These are phyloP conservation scores for Murraya paniculata DNA, from an alignment of 345 rosid species.

Conservation along the genomic window DNA sequence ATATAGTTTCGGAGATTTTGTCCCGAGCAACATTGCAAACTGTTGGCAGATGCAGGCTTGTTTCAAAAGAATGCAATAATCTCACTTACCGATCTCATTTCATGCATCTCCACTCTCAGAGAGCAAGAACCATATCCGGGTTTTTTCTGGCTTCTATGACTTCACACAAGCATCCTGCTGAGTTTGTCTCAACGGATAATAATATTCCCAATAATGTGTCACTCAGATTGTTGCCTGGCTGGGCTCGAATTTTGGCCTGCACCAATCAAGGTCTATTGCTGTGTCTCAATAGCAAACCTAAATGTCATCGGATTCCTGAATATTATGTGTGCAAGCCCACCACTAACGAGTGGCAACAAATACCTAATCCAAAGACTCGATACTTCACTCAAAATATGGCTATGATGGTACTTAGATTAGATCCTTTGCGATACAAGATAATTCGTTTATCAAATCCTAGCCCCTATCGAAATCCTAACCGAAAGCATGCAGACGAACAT, in stretches of 20 bases:
- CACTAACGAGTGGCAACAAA: constrained; percentile 16
- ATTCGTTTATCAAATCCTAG: not conserved
- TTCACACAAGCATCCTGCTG: not conserved
- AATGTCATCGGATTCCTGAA: not conserved
- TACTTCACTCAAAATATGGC: not conserved
- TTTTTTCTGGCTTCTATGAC: not conserved
- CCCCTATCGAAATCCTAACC: not conserved
- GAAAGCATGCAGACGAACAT: not conserved
- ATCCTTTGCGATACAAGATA: constrained; percentile 23
- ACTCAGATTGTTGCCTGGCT: constrained; percentile 6
- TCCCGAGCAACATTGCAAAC: constrained; percentile 2
- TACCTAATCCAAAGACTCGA: constrained; percentile 20
- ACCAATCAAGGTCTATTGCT: constrained; percentile 8
- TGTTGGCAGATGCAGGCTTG: not conserved
- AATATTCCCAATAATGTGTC: not conserved
- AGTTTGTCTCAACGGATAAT: not conserved
- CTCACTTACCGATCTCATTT: constrained; percentile 19
- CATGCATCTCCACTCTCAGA: not conserved
- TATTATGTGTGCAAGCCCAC: constrained; percentile 33
- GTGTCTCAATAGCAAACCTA: not conserved
- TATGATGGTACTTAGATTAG: constrained; percentile 15
- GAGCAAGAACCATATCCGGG: constrained; percentile 11
- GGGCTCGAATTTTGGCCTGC: not conserved
- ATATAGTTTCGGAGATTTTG: constrained; percentile 11
- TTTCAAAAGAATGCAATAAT: constrained; percentile 1